Evolutionary conservation across 495 filamentous ascomycete species (phyloP).

Genomic region (Trichocladium antarcticum): DNA sequence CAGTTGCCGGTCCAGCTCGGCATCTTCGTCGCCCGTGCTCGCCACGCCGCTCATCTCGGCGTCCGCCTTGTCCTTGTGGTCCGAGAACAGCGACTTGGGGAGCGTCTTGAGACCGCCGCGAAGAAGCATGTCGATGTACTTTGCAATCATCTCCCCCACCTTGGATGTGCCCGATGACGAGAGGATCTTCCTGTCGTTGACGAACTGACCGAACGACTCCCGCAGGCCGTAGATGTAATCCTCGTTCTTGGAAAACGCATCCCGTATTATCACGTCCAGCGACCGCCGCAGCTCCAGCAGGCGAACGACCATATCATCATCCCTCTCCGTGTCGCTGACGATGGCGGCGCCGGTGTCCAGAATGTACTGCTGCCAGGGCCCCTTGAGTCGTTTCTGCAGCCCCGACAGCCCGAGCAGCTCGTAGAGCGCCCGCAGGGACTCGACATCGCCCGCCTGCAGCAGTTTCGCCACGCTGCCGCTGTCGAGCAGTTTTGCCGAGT

Average conservation of each 20-base stretch:
- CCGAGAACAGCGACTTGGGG: constrained; percentile 44
- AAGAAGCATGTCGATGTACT: constrained; percentile 85
- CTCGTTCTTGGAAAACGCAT: constrained; percentile 64
- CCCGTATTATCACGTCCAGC: constrained; percentile 60
- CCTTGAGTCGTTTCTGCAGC: constrained; percentile 53
- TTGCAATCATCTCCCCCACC: constrained; percentile 96
- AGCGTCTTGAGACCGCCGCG: constrained; percentile 77
- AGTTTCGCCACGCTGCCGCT: constrained; percentile 53
- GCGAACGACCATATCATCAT: constrained; percentile 76
- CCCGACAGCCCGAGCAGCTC: constrained; percentile 54
- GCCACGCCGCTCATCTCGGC: constrained; percentile 45
- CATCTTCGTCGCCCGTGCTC: constrained; percentile 67
- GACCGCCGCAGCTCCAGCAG: constrained; percentile 72
- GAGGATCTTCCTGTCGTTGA: constrained; percentile 69
- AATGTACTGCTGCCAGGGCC: constrained; percentile 70
- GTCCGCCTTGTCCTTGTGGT: constrained; percentile 38
- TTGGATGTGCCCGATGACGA: constrained; percentile 72
- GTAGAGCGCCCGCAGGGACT: constrained; percentile 65
- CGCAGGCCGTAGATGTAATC: constrained; percentile 63
- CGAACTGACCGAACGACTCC: constrained; percentile 76
- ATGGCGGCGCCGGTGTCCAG: constrained; percentile 62
- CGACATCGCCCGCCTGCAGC: constrained; percentile 51
- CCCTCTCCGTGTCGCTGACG: constrained; percentile 64
- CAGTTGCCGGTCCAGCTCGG: constrained; percentile 77
- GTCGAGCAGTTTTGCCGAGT: constrained; percentile 51